Conservation (phyloP, 2,329 filamentous ascomycete species). For the Ascochyta koolunga region DNA sequence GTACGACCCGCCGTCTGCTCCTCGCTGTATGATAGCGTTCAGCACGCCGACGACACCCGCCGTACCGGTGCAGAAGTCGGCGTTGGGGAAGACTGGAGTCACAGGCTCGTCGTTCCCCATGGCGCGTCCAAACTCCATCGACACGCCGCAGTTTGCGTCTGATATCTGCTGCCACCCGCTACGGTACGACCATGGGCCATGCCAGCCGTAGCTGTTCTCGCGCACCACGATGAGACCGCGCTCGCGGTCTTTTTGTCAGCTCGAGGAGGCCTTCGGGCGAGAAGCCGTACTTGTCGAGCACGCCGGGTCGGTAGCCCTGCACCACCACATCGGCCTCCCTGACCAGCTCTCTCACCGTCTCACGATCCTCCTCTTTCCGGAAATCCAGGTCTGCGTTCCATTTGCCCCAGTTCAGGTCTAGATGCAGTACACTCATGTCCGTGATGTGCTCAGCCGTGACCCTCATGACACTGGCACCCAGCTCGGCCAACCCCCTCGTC, state of each 20-base stretch:
- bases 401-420: conserved; percentile 60
- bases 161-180: conserved; percentile 62
- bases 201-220: conserved; percentile 62
- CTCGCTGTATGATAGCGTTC: conserved; percentile 50
- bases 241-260: conserved; percentile 48
- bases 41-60: conserved; percentile 51
- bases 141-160: conserved; percentile 55
- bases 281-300: conserved; percentile 57
- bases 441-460: conserved; percentile 50
- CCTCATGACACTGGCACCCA: conserved; percentile 57
- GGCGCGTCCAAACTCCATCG: conserved; percentile 54
- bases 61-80: conserved; percentile 55
- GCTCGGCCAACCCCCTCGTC: conserved; percentile 51
- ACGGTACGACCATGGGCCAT: conserved; percentile 55
- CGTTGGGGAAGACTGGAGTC: conserved; percentile 54
- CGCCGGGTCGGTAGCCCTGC: conserved; percentile 57
- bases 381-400: conserved; percentile 56
- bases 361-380: conserved; percentile 45
- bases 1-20: conserved; percentile 50
- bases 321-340: conserved; percentile 58
- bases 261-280: conserved; percentile 50
- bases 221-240: conserved; percentile 56
- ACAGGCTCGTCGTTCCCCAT: conserved; percentile 55
- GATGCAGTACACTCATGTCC: conserved; percentile 51
- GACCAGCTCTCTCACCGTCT: conserved; percentile 51